Base-by-base conservation (phyloP, 768 basidiomycete species). In the Leccinum disarticulatum region DNA sequence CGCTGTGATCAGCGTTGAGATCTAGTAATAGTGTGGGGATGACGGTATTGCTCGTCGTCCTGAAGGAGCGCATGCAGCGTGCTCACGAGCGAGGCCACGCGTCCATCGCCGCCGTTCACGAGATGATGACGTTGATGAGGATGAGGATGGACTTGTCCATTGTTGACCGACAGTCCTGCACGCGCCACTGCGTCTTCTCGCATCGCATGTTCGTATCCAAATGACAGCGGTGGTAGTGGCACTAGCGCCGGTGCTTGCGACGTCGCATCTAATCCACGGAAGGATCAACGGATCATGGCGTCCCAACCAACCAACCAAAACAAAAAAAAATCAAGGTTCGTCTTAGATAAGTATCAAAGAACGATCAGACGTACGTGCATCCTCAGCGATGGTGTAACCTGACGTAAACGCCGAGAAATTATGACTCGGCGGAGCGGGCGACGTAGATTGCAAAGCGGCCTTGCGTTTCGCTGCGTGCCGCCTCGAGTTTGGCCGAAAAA, bases 51-150 rank as follows among this genome's bases (percentile, higher is more conserved):
- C 74, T 75, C 13, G 13, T 75, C 59, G 2, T 71, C 61, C n/a
- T 69, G 67, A 25, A 79, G 72, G n/a, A 79, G 55, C 11, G 67
- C 58, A 2, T 66, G 62, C 28, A 87, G 73, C 7, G 75, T 72
- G 49, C 77, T 74, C 41, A 86, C 74, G 48, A 87, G 76, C 1
- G 78, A 77, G 50, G 77, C 71, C 0, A 82, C 83, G 64, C 86
- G 22, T 25, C 25, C 50, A 19, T 19, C 50, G 50, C 30, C 50
- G 50, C 15, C 25, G 49, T 9, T 36, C 35, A 36, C 8, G 38
- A 41, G 38, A 41, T 19, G 41, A 19, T 19, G n/a, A 43, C n/a
- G 13, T 52, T 31, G 28, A 51, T 30, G 48, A 49, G 9, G n/a
- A 43, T 10, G 41, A 11, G 41, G 48, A 50, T 25, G 25, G 5